Evolutionary conservation across 2,329 filamentous ascomycete species (phyloP).

Genomic region (Aspergillus sp.): DNA sequence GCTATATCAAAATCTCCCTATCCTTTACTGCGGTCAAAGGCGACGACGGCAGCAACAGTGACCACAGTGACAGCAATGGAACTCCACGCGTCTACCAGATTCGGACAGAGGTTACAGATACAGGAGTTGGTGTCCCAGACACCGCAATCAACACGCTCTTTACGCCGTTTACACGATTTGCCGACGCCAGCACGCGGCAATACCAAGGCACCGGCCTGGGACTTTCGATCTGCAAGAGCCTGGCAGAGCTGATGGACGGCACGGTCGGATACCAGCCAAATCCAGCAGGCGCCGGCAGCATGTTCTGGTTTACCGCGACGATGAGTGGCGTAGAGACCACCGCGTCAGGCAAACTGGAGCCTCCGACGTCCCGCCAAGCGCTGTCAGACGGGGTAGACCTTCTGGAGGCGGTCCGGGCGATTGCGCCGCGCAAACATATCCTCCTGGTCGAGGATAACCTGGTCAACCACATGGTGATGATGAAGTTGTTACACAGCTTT

Average conservation of each 20-base stretch:
- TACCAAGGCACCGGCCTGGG: conserved; percentile 59
- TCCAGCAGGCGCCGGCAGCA: conserved; percentile 46
- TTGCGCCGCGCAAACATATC: conserved; percentile 42
- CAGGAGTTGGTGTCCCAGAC: conserved; percentile 54
- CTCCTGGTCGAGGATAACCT: conserved; percentile 45
- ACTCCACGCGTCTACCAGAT: conserved; percentile 41
- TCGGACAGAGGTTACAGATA: conserved; percentile 54
- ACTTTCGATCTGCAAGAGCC: conserved; percentile 57
- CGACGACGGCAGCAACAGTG: conserved; percentile 3
- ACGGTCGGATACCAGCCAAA: conserved; percentile 49
- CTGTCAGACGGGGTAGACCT: conserved; percentile 14
- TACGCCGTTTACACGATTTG: conserved; percentile 57
- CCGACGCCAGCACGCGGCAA: conserved; percentile 52
- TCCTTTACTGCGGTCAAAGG: conserved; percentile 44
- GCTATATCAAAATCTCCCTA: conserved; percentile 49
- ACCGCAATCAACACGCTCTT: conserved; percentile 51
- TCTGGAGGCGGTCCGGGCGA: conserved; percentile 30
- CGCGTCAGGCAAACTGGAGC: conserved; percentile 25
- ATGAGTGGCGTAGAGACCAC: conserved; percentile 38
- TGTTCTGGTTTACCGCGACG: conserved; percentile 53
- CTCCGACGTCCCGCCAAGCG: conserved; percentile 2
- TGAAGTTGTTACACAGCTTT: conserved; percentile 37
- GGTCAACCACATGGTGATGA: conserved; percentile 43
- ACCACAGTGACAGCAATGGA: neutral
- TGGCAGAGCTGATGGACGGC: conserved; percentile 58